Conservation (phyloP, 495 filamentous ascomycete species). For the Letharia lupina region DNA sequence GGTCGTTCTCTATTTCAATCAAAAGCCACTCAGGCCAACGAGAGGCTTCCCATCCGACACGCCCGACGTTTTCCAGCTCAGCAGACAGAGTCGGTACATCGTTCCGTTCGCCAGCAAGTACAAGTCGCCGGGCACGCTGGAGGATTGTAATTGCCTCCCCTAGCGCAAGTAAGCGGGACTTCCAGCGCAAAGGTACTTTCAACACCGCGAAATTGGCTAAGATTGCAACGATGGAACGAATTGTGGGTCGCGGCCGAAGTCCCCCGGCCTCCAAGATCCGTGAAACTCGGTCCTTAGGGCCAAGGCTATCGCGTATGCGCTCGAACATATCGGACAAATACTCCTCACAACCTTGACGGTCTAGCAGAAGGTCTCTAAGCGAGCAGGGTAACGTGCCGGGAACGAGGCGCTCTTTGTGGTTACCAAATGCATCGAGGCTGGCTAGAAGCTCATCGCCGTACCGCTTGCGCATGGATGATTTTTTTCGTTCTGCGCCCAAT, state of each 20-base stretch:
- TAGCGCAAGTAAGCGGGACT: not conserved
- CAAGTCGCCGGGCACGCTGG: not conserved
- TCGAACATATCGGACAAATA: not conserved
- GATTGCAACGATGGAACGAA: not conserved
- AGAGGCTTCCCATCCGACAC: not conserved
- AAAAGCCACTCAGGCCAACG: conserved; percentile 44
- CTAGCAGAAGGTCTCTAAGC: not conserved
- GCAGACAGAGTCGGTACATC: not conserved
- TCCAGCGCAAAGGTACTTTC: not conserved
- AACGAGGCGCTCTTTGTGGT: not conserved
- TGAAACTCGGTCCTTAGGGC: not conserved
- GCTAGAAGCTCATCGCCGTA: not conserved
- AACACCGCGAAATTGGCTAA: not conserved
- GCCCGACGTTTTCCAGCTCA: not conserved
- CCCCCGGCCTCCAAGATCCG: not conserved
- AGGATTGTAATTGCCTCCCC: not conserved
- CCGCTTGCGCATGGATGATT: not conserved
- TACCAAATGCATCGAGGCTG: not conserved
- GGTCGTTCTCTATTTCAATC: conserved; percentile 54
- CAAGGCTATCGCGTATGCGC: not conserved
- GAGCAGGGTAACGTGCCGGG: not conserved
- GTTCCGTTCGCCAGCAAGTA: not conserved
- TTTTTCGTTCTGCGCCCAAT: not conserved
- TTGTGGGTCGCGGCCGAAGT: not conserved
- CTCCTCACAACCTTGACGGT: not conserved